Evolutionary conservation across 192 early-diverging fungal species (phyloP).

Genomic region (Backusella circina): DNA sequence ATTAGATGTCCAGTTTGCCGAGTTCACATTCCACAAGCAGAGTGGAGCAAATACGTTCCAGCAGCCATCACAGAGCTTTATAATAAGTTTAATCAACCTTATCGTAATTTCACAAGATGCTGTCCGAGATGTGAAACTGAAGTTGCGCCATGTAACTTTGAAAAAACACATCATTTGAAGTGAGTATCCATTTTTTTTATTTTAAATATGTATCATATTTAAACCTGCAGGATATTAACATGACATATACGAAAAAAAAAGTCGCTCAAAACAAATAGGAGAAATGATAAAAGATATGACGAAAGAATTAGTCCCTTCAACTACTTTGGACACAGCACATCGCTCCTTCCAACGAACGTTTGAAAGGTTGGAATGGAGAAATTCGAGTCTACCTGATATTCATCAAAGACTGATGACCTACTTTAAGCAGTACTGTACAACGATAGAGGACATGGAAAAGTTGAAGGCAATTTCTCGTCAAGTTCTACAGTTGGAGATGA

Average conservation of each 20-base stretch:
- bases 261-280: neutral
- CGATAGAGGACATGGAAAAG: neutral
- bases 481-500: conserved; percentile 17
- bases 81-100: conserved; percentile 48
- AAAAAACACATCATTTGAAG: conserved; percentile 1
- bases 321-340: neutral
- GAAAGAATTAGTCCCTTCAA: neutral
- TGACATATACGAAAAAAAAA: neutral
- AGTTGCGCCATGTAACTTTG: conserved; percentile 30
- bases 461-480: neutral
- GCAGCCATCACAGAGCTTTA: conserved; percentile 36
- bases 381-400: neutral
- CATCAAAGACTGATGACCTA: neutral
- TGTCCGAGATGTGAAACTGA: conserved; percentile 45
- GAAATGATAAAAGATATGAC: neutral
- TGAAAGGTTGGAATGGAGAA: conserved; percentile 4
- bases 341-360: neutral
- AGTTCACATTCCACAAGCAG: conserved; percentile 37
- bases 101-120: conserved; percentile 43
- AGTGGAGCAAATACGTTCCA: conserved; percentile 54
- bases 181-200: neutral
- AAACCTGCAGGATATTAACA: neutral
- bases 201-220: neutral
- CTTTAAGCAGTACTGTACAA: neutral
- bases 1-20: conserved; percentile 55